Evolutionary conservation across 2,329 filamentous ascomycete species (phyloP).

Genomic region (Akanthomyces muscarius): DNA sequence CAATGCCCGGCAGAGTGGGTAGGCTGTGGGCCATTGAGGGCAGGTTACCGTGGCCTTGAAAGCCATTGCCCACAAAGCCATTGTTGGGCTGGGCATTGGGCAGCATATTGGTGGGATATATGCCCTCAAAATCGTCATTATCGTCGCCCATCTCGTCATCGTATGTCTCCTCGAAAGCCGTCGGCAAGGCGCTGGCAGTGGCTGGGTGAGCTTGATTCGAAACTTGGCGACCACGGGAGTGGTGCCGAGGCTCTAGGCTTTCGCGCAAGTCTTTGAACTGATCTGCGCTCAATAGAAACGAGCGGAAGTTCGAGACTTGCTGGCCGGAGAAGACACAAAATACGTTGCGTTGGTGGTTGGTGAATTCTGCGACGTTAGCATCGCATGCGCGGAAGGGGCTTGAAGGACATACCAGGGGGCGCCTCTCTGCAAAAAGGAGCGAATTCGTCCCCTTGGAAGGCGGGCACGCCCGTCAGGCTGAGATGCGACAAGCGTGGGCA

Average conservation of each 20-base stretch:
- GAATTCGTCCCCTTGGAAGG: constrained; percentile 82
- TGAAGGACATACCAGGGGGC: constrained; percentile 54
- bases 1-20: constrained; percentile 4
- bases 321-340: constrained; percentile 96
- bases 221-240: constrained; percentile 16
- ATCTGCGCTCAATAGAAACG: constrained; percentile 63
- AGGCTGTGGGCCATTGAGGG: constrained; percentile 14
- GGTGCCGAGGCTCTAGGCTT: constrained; percentile 22
- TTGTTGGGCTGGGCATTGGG: constrained; percentile 24
- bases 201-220: constrained; percentile 7
- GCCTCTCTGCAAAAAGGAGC: constrained; percentile 82
- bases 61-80: background rate
- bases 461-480: constrained; percentile 87
- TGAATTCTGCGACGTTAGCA: constrained; percentile 67
- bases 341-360: constrained; percentile 87
- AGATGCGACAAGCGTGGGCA: constrained; percentile 92
- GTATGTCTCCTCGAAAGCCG: constrained; percentile 32
- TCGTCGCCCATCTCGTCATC: constrained; percentile 43
- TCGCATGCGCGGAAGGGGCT: background rate
- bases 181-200: constrained; percentile 22
- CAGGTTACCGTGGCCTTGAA: background rate
- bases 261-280: constrained; percentile 45
- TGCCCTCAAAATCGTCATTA: constrained; percentile 41
- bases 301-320: constrained; percentile 72
- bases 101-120: constrained; percentile 38